Evolutionary conservation across 331 rosid genomes (phyloP), one percentile per base, ranked within the genome.

Genomic region (Cucumis variabilis): DNA sequence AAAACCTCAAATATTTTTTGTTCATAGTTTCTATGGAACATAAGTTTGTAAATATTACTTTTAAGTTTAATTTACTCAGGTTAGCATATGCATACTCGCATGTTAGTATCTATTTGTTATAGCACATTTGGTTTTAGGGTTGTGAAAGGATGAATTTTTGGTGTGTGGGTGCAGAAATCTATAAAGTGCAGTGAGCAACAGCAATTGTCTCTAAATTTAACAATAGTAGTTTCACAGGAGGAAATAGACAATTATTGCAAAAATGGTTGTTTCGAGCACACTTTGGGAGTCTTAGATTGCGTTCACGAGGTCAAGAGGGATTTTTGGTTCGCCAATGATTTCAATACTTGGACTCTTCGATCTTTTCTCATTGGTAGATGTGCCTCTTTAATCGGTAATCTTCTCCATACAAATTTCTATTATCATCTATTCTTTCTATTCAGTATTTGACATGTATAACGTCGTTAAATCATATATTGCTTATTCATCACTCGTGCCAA

Each of bases 281-380:
- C 88, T 7, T 41, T 74, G 82, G 84, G 20, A 19, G 90, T 90
- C n/a, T 89, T 89, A 4, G 63, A 76, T 6, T 92, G 93, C 19
- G 69, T 90, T 48, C 16, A 27, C 33, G 70, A 84, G 7, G 87
- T 87, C 66, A 90, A 86, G 46, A 74, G 63, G 53, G 84, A 88
- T 78, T 86, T 91, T 58, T 63, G 72, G 88, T 91, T 92, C 73
- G 21, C 72, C 0, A 92, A 91, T 87, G 48, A 86, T 0, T 89
- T 65, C 65, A 55, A 83, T 20, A 79, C 91, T 10, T 5, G 16
- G 67, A 5, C 48, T 46, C 62, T 92, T 60, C 72, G 76, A 7
- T 27, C 53, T 0, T 76, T 85, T 72, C 89, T 91, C 60, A 25
- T 0, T 12, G 51, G 80, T 0, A 87, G 87, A 46, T 91, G 93